Percentiles rank a stretch among this genome's conserved stretches.
Conservation (phyloP, 495 filamentous ascomycete genomes). For the Tuber calosporum region DNA sequence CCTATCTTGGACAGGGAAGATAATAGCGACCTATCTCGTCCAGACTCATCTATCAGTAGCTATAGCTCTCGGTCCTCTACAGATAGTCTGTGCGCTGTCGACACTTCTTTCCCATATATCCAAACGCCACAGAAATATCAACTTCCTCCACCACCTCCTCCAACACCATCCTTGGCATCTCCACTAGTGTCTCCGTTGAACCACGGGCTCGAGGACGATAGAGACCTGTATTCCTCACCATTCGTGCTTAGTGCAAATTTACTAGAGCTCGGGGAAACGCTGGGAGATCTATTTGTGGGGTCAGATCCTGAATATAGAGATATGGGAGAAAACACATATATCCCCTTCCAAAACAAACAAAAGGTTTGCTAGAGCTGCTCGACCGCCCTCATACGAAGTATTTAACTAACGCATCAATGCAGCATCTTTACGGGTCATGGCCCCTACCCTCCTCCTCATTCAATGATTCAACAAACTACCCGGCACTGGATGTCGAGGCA, state of each 20-base stretch:
- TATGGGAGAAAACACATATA: slow-evolving; percentile 12
- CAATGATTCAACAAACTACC: slow-evolving; percentile 8
- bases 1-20: slow-evolving; percentile 32
- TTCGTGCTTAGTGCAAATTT: slow-evolving; percentile 20
- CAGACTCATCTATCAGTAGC: slow-evolving; percentile 33
- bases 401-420: slow-evolving; percentile 10
- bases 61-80: slow-evolving; percentile 20
- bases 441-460: slow-evolving; percentile 22
- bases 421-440: slow-evolving; percentile 8
- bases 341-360: not conserved
- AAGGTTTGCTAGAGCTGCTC: slow-evolving; percentile 18
- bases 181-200: slow-evolving; percentile 16
- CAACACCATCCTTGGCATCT: slow-evolving; percentile 29
- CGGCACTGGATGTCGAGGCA: not conserved
- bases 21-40: slow-evolving; percentile 30
- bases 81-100: slow-evolving; percentile 22
- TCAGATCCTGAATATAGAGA: slow-evolving; percentile 6
- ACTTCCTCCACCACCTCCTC: slow-evolving; percentile 32
- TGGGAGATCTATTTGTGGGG: slow-evolving; percentile 13
- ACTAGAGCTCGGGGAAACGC: slow-evolving; percentile 19
- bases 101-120: slow-evolving; percentile 15
- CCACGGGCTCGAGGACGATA: slow-evolving; percentile 8
- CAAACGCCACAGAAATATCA: slow-evolving; percentile 14
- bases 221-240: slow-evolving; percentile 21
- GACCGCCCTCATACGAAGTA: not conserved